Percentiles rank a stretch among this genome's conserved stretches.
phyloP scores from a whole-genome alignment of 805 yeast species.

The Candida andamanensis region DNA sequence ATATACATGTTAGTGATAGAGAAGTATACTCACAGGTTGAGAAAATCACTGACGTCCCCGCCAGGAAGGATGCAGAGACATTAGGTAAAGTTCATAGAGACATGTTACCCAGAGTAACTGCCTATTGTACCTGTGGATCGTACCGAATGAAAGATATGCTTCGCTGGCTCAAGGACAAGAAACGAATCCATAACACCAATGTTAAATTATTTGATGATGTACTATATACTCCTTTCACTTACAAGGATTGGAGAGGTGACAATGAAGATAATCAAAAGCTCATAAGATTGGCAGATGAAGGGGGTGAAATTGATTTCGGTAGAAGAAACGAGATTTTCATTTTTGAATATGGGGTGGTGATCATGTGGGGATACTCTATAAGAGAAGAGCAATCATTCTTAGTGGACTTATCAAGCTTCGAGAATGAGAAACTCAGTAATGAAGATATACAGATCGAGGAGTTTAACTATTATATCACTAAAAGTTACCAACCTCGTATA shows the following conservation, averaged over 20 bases:
- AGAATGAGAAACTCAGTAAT: slow-evolving; percentile 81
- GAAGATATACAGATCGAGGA: slow-evolving; percentile 95
- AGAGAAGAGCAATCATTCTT: slow-evolving; percentile 80
- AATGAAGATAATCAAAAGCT: slow-evolving; percentile 24
- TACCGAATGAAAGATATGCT: slow-evolving; percentile 83
- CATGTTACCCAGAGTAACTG: slow-evolving; percentile 87
- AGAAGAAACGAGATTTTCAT: slow-evolving; percentile 77
- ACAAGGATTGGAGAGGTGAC: slow-evolving; percentile 67
- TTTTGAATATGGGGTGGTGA: slow-evolving; percentile 96
- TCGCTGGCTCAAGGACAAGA: slow-evolving; percentile 79
- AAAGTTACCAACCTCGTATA: slow-evolving; percentile 89
- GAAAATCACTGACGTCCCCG: slow-evolving; percentile 79
- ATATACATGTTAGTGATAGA: neutral
- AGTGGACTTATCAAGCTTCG: slow-evolving; percentile 83
- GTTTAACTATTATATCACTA: slow-evolving; percentile 90
- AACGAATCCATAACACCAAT: slow-evolving; percentile 64
- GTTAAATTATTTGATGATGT: slow-evolving; percentile 94
- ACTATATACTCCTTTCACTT: slow-evolving; percentile 83
- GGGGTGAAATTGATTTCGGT: slow-evolving; percentile 89
- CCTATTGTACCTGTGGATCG: slow-evolving; percentile 92
- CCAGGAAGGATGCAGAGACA: slow-evolving; percentile 90
- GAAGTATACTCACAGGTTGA: slow-evolving; percentile 70
- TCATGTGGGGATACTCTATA: slow-evolving; percentile 90
- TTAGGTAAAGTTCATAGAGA: slow-evolving; percentile 83
- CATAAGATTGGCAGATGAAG: slow-evolving; percentile 83